A percentile compares a stretch with the other conserved stretches of the same genome.
Evolutionary conservation across 2,329 filamentous ascomycete genomes (phyloP).

Genomic region (Alternaria arborescens): DNA sequence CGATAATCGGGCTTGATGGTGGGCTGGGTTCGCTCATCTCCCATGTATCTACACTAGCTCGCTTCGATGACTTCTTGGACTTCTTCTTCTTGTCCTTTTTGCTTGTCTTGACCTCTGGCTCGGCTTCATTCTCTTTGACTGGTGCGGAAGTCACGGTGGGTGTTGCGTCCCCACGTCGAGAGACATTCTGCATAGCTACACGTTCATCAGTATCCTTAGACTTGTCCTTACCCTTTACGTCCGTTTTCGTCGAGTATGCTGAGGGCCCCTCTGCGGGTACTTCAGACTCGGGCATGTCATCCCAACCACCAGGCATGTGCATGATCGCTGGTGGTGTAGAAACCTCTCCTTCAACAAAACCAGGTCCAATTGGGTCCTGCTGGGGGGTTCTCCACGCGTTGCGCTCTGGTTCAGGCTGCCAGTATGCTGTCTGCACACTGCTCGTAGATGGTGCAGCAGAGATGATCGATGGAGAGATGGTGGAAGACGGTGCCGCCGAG

Average conservation of each 20-base stretch:
- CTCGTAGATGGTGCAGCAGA: constrained; percentile 31
- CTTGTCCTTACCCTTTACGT: constrained; percentile 40
- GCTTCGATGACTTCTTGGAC: constrained; percentile 45
- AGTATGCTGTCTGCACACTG: constrained; percentile 46
- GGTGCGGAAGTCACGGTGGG: constrained; percentile 15
- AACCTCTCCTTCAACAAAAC: constrained; percentile 49
- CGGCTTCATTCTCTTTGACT: constrained; percentile 34
- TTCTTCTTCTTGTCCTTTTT: constrained; percentile 47
- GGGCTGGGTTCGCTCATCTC: constrained; percentile 40
- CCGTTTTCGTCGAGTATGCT: constrained; percentile 26
- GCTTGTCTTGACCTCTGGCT: constrained; percentile 43
- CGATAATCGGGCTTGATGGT: constrained; percentile 35
- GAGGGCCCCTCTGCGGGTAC: constrained; percentile 30
- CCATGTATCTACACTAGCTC: constrained; percentile 40
- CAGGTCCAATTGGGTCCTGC: constrained; percentile 33
- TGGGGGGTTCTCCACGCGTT: constrained; percentile 32
- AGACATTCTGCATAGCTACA: constrained; percentile 28
- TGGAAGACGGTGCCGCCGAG: constrained; percentile 33
- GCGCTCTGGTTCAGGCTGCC: constrained; percentile 54
- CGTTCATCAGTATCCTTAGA: constrained; percentile 35
- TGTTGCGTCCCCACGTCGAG: constrained; percentile 21
- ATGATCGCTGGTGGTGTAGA: constrained; percentile 65
- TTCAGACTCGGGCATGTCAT: constrained; percentile 44
- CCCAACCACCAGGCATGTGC: constrained; percentile 71
- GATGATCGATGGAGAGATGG: constrained; percentile 11